Base-by-base conservation (phyloP, 257 asterid genomes). In the Petrea volubilis region DNA sequence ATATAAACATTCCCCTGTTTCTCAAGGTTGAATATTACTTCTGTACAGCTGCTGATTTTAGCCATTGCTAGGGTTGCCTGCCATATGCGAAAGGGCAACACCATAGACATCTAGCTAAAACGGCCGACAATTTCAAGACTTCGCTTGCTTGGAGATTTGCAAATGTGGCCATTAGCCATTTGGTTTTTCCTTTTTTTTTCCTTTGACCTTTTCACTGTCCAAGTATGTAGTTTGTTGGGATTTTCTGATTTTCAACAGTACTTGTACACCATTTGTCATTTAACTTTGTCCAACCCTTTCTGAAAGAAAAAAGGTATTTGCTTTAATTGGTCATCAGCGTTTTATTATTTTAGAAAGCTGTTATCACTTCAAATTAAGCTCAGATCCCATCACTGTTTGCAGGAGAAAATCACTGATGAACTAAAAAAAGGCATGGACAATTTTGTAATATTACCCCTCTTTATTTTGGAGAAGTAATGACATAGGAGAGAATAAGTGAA, bases 401-500 rank as follows among this genome's bases (percentile, higher is more conserved):
- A 40, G 46, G n/a, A n/a, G 10, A 36, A 6, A 43, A 11, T 7
- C 52, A 46, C 1, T 46, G 52, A 46, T 46, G 50, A 4, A 27
- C 33, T 27, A 49, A 49, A 47, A 11, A 17, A 23, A 53, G 29
- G 40, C 58, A 51, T 10, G 62, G 20, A 21, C 43, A 17, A 7
- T 17, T 34, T 20, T 20, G 31, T 60, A 9, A 29, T 41, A 44
- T 18, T 28, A 38, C 13, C 55, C n/a, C 34, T 24, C 41, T 59
- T 38, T 71, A 34, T 33, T 33, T 34, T 18, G 33, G n/a, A 25
- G 34, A 68, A 43, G 58, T 12, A 23, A 13, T 31, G 25, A 34
- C 34, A 49, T 25, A n/a, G 52, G 20, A 12, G 34, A 76, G 74
- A 68, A 72, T 78, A 73, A 78, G 86, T 80, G 36, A 10, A 67